phyloP scores from a whole-genome alignment of 2,329 filamentous ascomycete genomes.

The Sphaerulina populicola region DNA sequence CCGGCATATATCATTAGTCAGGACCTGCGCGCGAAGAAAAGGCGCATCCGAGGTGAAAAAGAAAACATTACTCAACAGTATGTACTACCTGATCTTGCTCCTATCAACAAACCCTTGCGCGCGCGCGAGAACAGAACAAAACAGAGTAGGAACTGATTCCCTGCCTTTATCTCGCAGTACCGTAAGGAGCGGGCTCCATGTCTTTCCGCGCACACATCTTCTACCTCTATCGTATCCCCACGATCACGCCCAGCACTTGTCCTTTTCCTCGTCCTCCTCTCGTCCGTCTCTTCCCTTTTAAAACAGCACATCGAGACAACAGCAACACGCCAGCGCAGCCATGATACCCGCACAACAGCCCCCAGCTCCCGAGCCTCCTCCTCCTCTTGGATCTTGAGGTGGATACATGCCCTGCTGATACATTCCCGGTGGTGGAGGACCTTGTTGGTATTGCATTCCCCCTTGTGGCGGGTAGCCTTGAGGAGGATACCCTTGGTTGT shows the following conservation, averaged over 20 bases:
- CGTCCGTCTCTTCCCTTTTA: background rate
- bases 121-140: too few relatives aligned
- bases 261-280: background rate
- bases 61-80: too few relatives aligned
- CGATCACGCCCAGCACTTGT: background rate
- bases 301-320: conserved; percentile 35
- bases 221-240: too few relatives aligned
- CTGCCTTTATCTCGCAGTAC: too few relatives aligned
- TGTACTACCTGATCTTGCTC: too few relatives aligned
- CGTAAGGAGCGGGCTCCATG: too few relatives aligned
- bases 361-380: conserved; percentile 25
- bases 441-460: conserved; percentile 27
- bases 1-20: too few relatives aligned
- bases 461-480: conserved; percentile 25
- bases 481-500: background rate
- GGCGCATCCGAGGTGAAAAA: too few relatives aligned
- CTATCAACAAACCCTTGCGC: too few relatives aligned
- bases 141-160: too few relatives aligned
- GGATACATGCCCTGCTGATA: conserved; percentile 26
- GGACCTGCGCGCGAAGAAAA: too few relatives aligned
- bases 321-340: conserved; percentile 38
- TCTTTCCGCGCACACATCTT: too few relatives aligned
- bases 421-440: conserved; percentile 30
- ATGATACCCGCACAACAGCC: conserved; percentile 35
- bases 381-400: conserved; percentile 26